A percentile compares a stretch with the other conserved stretches of the same genome.
Conservation (phyloP, 441 rosid species). For the Brassica hybrid region DNA sequence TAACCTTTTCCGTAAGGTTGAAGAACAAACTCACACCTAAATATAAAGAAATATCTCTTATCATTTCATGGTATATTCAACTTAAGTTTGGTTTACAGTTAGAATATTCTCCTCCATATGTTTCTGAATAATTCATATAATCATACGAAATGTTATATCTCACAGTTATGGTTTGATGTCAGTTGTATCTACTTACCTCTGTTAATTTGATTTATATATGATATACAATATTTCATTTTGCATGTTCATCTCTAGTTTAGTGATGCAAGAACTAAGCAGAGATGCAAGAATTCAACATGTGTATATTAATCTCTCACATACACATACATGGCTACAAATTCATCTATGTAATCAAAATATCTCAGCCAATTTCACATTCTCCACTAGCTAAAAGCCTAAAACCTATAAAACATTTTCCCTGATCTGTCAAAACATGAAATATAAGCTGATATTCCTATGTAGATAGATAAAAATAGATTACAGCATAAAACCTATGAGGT, state of each 20-base stretch:
- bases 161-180: constrained; percentile 6
- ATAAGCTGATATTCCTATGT: constrained; percentile 14
- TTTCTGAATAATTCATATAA: not conserved
- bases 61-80: not conserved
- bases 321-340: too few species aligned
- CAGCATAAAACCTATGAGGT: too few species aligned
- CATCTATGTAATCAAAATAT: not conserved
- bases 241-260: not conserved
- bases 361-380: constrained; percentile 20
- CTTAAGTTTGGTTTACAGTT: not conserved
- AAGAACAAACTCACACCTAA: not conserved
- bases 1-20: not conserved
- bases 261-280: too few species aligned
- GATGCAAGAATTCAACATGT: constrained; percentile 12
- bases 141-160: constrained; percentile 1
- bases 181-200: not conserved
- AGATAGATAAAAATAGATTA: not conserved
- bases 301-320: not conserved
- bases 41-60: not conserved
- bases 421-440: constrained; percentile 27
- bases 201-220: not conserved
- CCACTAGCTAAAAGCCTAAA: constrained; percentile 3
- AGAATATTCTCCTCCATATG: not conserved
- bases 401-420: not conserved
- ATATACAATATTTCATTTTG: not conserved